Percentiles rank a stretch among this genome's conserved stretches.
Conservation (phyloP, 2,329 filamentous ascomycete species). For the Diaporthe vaccinii region DNA sequence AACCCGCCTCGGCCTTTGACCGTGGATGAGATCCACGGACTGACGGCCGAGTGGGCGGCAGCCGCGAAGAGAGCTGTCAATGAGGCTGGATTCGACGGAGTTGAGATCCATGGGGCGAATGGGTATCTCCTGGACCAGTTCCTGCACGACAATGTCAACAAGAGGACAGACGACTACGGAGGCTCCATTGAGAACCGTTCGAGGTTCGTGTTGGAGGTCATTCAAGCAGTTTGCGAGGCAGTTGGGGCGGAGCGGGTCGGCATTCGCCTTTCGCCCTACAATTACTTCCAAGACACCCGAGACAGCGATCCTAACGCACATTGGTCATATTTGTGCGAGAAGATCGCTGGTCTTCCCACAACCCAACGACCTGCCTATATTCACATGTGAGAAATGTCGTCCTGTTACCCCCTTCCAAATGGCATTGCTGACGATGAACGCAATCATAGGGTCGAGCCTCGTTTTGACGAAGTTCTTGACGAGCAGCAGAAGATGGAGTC, state of each 20-base stretch:
- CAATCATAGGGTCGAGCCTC: conserved; percentile 57
- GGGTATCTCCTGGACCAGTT: conserved; percentile 76
- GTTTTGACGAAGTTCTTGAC: conserved; percentile 61
- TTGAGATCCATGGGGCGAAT: conserved; percentile 72
- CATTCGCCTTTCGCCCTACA: conserved; percentile 69
- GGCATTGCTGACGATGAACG: background rate
- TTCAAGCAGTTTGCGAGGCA: conserved; percentile 53
- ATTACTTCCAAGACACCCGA: conserved; percentile 48
- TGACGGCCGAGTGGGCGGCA: conserved; percentile 69
- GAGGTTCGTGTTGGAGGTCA: conserved; percentile 65
- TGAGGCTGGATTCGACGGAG: conserved; percentile 76
- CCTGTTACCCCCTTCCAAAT: background rate
- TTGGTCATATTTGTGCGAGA: conserved; percentile 53
- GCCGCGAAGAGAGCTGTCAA: conserved; percentile 68
- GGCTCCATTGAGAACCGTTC: conserved; percentile 66
- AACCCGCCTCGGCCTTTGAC: conserved; percentile 74
- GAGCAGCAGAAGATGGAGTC: conserved; percentile 58
- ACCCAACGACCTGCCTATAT: conserved; percentile 57
- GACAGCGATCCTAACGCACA: conserved; percentile 51
- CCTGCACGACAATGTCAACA: conserved; percentile 63
- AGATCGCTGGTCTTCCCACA: conserved; percentile 51
- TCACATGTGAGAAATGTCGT: conserved; percentile 54
- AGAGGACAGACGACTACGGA: conserved; percentile 65
- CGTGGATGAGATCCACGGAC: conserved; percentile 71
- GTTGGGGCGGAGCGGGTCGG: conserved; percentile 66